Evolutionary conservation across 2,329 filamentous ascomycete genomes (phyloP), one percentile per base, ranked within the genome.

Genomic region (Ampelomyces quisqualis): DNA sequence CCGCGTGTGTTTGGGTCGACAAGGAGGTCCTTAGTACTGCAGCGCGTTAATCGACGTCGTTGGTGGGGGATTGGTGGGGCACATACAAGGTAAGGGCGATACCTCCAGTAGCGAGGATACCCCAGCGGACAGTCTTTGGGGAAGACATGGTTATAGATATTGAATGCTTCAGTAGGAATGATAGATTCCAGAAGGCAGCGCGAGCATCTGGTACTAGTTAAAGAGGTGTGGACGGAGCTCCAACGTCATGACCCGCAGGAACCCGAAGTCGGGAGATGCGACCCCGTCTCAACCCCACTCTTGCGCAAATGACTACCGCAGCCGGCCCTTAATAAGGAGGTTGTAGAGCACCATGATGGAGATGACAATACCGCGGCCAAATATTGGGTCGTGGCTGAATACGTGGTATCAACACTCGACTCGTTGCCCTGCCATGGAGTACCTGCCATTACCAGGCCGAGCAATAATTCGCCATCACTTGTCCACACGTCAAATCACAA

Each of bases 1-100:
- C 78, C 79, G 53, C 90, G 86, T 33, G 76, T 74, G 27, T 77
- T 73, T 11, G 90, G 85, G 68, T 91, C 82, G 45, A 80, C 78
- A 51, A 90, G 81, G 35, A 95, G 79, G 63, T 95, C 90, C 69
- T 84, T 84, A 58, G 83, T 79, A 21, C 32, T 28, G 8, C 11
- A 35, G 19, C 48, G 7, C 55, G 37, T 32, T 15, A 34, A 39
- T 31, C 13, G 13, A 24, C n/a, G 40, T 35, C 40, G 45, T 11
- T 34, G 11, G 51, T 29, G 44, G 49, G 40, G 32, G 27, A 15
- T 5, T 29, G 32, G 27, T 41, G 53, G 53, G 54, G 54, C 45
- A 57, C 49, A 43, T 47, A 66, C 65, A 69, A 76, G 38, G 70
- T 72, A 46, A 70, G 53, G 29, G 73, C 73, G 41, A 76, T 76